Evolutionary conservation across 495 filamentous ascomycete genomes (phyloP).

Genomic region (Lasiosphaeris hirsuta): DNA sequence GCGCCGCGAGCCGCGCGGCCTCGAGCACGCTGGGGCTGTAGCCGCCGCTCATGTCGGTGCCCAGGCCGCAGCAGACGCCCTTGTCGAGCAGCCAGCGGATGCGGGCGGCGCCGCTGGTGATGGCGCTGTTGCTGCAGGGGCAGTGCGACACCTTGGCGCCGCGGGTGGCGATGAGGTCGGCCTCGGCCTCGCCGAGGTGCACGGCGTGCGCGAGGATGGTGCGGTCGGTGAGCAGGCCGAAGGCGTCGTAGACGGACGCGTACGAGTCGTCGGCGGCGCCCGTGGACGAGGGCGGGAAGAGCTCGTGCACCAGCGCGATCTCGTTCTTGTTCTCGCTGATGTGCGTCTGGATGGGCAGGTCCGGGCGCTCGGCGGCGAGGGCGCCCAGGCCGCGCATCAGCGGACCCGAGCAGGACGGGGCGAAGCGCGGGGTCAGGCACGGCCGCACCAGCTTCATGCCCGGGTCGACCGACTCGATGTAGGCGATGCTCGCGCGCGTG

Average conservation of each 20-base stretch:
- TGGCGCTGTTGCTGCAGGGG: constrained; percentile 75
- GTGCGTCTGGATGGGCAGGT: constrained; percentile 81
- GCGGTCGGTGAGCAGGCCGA: constrained; percentile 61
- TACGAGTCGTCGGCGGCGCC: constrained; percentile 52
- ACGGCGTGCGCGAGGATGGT: constrained; percentile 88
- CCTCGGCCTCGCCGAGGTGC: constrained; percentile 65
- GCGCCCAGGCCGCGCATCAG: constrained; percentile 60
- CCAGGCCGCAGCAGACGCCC: constrained; percentile 76
- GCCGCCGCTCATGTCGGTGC: constrained; percentile 87
- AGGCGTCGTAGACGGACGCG: constrained; percentile 72
- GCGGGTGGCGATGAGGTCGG: constrained; percentile 55
- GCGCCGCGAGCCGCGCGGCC: constrained; percentile 69
- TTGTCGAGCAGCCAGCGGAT: constrained; percentile 69
- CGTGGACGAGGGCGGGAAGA: constrained; percentile 57
- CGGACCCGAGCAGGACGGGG: constrained; percentile 63
- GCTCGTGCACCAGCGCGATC: constrained; percentile 58
- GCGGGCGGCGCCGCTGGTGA: constrained; percentile 70
- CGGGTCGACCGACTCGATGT: constrained; percentile 68
- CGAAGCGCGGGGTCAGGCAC: constrained; percentile 89
- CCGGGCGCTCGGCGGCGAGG: constrained; percentile 52
- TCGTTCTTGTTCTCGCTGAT: constrained; percentile 82
- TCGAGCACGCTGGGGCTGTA: constrained; percentile 76
- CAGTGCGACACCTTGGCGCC: constrained; percentile 75
- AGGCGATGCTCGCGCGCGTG: constrained; percentile 59
- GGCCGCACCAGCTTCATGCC: constrained; percentile 58